Percentiles rank a stretch among this genome's conserved stretches.
Evolutionary conservation across 1,284 basidiomycete species (phyloP).

Genomic region (Baeospora myosura): DNA sequence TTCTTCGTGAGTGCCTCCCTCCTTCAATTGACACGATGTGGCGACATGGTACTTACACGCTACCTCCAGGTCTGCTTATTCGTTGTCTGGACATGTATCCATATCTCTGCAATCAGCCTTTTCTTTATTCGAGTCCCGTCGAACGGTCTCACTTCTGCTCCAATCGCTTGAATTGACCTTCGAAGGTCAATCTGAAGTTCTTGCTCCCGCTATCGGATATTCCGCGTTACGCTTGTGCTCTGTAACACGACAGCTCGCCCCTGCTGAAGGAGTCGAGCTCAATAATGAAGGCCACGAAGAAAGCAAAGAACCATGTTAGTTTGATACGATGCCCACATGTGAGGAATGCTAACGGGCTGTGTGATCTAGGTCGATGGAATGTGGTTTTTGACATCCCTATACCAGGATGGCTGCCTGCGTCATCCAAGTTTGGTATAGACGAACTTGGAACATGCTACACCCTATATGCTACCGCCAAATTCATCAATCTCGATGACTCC

Average conservation of each 20-base stretch:
- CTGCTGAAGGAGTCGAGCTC: slow-evolving; percentile 46
- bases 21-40: slow-evolving; percentile 2
- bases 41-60: slow-evolving; percentile 8
- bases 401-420: slow-evolving; percentile 72
- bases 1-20: slow-evolving; percentile 41
- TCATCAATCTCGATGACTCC: slow-evolving; percentile 36
- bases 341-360: slow-evolving; percentile 1
- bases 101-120: slow-evolving; percentile 44
- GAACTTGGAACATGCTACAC: slow-evolving; percentile 53
- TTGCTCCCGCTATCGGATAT: slow-evolving; percentile 54
- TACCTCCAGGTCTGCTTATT: slow-evolving; percentile 57
- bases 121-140: slow-evolving; percentile 43
- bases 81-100: slow-evolving; percentile 66
- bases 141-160: slow-evolving; percentile 44
- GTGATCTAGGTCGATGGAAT: slow-evolving; percentile 46
- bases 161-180: slow-evolving; percentile 65
- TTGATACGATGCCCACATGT: slow-evolving; percentile 5
- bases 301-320: slow-evolving; percentile 39
- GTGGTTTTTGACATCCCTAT: slow-evolving; percentile 64
- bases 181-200: slow-evolving; percentile 68
- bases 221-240: slow-evolving; percentile 55
- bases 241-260: slow-evolving; percentile 54
- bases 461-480: slow-evolving; percentile 62
- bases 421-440: slow-evolving; percentile 41
- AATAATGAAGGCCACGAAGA: slow-evolving; percentile 56